These are phyloP conservation scores for Coprinellus aureogranulatus DNA, from an alignment of 768 basidiomycete species.

Conservation along the genomic window DNA sequence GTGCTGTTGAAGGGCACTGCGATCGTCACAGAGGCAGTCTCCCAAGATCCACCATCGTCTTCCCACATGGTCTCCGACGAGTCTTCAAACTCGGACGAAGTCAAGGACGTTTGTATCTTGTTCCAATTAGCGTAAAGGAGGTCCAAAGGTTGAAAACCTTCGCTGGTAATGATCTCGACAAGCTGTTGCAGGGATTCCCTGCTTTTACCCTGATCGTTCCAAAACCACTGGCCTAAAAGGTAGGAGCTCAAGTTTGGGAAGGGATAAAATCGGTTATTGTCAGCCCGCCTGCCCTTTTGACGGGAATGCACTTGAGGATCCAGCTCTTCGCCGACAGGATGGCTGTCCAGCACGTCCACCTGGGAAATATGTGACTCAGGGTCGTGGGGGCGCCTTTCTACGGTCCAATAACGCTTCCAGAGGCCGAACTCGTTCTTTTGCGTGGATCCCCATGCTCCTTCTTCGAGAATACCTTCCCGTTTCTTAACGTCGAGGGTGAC, in stretches of 20 bases:
- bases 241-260: conserved; percentile 6
- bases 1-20: background rate
- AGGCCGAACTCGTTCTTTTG: background rate
- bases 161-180: background rate
- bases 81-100: background rate
- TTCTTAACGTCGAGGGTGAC: too few relatives aligned
- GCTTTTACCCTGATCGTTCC: conserved; percentile 2
- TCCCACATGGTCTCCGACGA: background rate
- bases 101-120: background rate
- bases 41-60: background rate
- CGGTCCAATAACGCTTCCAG: background rate
- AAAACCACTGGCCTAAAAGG: conserved; percentile 19
- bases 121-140: background rate
- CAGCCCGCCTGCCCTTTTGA: too few relatives aligned
- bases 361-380: conserved; percentile 22
- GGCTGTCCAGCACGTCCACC: conserved; percentile 13
- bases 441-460: too few relatives aligned
- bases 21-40: background rate
- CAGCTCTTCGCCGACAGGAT: background rate
- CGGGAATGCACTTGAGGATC: too few relatives aligned
- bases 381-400: conserved; percentile 11
- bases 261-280: too few relatives aligned
- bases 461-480: too few relatives aligned
- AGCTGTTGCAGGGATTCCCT: background rate
- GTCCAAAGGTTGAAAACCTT: background rate